Evolutionary conservation across 2,329 filamentous ascomycete genomes (phyloP).

Genomic region (Arthrobotrys conoides): DNA sequence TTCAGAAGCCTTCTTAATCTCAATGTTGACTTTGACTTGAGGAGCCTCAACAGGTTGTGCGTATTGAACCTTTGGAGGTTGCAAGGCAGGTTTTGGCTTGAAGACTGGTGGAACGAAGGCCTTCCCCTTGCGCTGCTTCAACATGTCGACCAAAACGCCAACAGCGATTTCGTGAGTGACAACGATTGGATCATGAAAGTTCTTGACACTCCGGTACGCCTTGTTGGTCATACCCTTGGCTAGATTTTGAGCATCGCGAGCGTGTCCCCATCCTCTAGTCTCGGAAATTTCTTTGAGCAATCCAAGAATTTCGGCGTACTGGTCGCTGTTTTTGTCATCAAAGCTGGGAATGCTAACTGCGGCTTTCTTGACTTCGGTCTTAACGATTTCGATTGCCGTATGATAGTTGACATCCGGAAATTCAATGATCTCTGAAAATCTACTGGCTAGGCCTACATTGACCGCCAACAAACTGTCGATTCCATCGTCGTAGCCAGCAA

Average conservation of each 20-base stretch:
- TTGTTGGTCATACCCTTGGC: conserved; percentile 62
- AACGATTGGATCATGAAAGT: conserved; percentile 68
- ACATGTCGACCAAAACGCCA: conserved; percentile 67
- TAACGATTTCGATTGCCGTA: conserved; percentile 70
- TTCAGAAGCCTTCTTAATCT: not conserved
- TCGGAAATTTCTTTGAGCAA: conserved; percentile 54
- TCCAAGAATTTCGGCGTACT: conserved; percentile 55
- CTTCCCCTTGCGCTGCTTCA: conserved; percentile 33
- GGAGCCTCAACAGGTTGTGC: conserved; percentile 10
- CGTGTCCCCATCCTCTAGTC: conserved; percentile 44
- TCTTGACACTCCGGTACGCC: conserved; percentile 66
- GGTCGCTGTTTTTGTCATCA: conserved; percentile 64
- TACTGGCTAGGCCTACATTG: conserved; percentile 76
- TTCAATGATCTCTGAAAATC: conserved; percentile 75
- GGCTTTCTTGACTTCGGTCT: conserved; percentile 57
- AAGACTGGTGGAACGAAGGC: conserved; percentile 1
- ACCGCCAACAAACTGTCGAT: conserved; percentile 75
- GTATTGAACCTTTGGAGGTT: conserved; percentile 20
- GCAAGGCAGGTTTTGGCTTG: not conserved
- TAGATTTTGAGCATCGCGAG: conserved; percentile 43
- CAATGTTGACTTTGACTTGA: conserved; percentile 36
- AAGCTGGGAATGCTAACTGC: conserved; percentile 55
- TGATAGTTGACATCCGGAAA: conserved; percentile 70
- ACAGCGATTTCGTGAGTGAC: conserved; percentile 79
- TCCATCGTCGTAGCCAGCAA: conserved; percentile 79